phyloP scores from a whole-genome alignment of 768 basidiomycete genomes.

The Pisolithus marmoratus region DNA sequence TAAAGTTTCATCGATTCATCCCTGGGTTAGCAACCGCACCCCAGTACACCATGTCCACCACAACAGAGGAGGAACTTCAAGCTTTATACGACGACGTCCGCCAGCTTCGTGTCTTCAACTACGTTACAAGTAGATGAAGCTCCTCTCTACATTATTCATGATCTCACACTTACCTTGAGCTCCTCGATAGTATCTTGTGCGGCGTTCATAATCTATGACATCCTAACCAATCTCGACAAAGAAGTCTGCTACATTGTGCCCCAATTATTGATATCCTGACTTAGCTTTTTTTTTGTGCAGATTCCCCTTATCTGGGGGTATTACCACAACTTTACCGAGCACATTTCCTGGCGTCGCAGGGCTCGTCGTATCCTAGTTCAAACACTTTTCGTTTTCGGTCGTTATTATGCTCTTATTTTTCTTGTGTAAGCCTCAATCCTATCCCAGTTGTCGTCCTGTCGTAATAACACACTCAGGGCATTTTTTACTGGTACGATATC shows the following conservation, averaged over 20 bases:
- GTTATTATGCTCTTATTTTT: conserved; percentile 21
- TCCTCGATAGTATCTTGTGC: background rate
- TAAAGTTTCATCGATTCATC: too few species aligned
- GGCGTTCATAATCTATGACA: background rate
- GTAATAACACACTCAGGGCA: too few species aligned
- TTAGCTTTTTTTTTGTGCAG: background rate
- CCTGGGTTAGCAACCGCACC: background rate
- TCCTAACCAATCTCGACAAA: conserved; percentile 14
- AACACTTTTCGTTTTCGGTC: conserved; percentile 16
- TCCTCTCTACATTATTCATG: background rate
- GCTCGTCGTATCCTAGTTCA: conserved; percentile 7
- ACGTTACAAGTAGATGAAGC: background rate
- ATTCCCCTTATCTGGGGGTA: conserved; percentile 14
- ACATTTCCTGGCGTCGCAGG: background rate
- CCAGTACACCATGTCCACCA: background rate
- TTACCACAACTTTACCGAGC: background rate
- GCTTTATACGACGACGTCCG: background rate
- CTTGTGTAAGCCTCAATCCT: conserved; percentile 6
- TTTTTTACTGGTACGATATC: too few species aligned
- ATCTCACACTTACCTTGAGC: background rate
- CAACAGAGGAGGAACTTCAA: background rate
- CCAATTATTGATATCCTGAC: background rate
- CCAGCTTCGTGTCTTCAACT: background rate
- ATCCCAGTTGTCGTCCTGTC: too few species aligned
- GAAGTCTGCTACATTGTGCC: conserved; percentile 7